Percentiles rank a stretch among this genome's conserved stretches.
phyloP scores from a whole-genome alignment of 1,139 yeast genomes.

The Wickerhamomyces sp. region DNA sequence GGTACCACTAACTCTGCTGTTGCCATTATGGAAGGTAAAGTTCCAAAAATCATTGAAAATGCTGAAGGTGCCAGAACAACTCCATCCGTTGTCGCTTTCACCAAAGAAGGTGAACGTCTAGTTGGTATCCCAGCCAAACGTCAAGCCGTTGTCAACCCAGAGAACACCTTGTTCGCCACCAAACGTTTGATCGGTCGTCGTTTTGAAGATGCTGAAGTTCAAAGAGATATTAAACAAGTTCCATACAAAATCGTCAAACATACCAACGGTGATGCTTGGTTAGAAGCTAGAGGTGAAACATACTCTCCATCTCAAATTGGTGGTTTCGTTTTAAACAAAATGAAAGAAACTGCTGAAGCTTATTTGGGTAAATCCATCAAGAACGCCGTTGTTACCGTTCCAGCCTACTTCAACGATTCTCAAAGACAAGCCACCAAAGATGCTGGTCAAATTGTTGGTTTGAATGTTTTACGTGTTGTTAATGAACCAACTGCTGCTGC shows the following conservation, averaged over 20 bases:
- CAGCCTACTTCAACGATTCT: constrained; percentile 97
- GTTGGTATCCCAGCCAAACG: constrained; percentile 99
- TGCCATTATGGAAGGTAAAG: constrained; percentile 95
- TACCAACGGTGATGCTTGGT: constrained; percentile 98
- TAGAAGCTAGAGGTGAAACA: constrained; percentile 90
- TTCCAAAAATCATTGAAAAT: constrained; percentile 95
- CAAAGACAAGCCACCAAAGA: constrained; percentile 99
- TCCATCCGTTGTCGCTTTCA: constrained; percentile 97
- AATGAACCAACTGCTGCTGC: constrained; percentile 99
- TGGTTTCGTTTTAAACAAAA: constrained; percentile 90
- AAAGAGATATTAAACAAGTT: constrained; percentile 92
- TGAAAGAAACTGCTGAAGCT: constrained; percentile 93
- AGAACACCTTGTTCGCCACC: constrained; percentile 95
- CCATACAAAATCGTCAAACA: constrained; percentile 97
- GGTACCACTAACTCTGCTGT: constrained; percentile 99
- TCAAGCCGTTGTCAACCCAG: constrained; percentile 98
- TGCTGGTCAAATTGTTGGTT: constrained; percentile 97
- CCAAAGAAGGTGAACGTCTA: constrained; percentile 91
- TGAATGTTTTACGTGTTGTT: constrained; percentile 93
- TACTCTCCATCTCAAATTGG: constrained; percentile 98
- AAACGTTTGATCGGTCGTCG: constrained; percentile 98
- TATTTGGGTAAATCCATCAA: constrained; percentile 79
- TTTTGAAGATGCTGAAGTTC: constrained; percentile 93
- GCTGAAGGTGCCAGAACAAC: constrained; percentile 99
- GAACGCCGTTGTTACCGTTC: constrained; percentile 96